These are phyloP conservation scores for Jamesozyma rosinii DNA, from an alignment of 805 yeast species.

Conservation along the genomic window DNA sequence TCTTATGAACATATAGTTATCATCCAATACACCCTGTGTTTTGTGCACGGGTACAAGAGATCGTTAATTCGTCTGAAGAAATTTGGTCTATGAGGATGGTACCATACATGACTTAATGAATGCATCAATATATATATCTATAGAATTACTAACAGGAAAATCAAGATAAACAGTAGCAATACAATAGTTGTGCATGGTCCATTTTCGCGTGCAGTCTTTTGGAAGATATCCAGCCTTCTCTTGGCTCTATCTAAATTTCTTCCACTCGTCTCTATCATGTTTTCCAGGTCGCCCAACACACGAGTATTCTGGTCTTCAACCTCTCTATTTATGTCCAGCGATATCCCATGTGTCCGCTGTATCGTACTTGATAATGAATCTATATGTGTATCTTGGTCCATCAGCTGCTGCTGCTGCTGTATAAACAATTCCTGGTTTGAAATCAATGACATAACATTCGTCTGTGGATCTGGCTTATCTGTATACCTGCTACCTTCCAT, in stretches of 20 bases:
- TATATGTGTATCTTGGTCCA: conserved; percentile 39
- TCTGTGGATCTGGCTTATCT: not conserved
- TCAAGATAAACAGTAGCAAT: conserved; percentile 35
- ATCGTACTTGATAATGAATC: conserved; percentile 36
- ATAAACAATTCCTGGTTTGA: conserved; percentile 33
- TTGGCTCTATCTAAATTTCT: conserved; percentile 36
- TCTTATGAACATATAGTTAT: too few relatives aligned
- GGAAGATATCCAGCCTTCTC: conserved; percentile 33
- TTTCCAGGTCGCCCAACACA: conserved; percentile 42
- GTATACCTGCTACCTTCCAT: not conserved
- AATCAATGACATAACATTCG: not conserved
- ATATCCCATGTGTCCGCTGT: conserved; percentile 36
- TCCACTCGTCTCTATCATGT: conserved; percentile 37
- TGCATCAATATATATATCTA: too few relatives aligned
- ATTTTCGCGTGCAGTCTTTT: conserved; percentile 36
- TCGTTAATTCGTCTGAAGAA: too few relatives aligned
- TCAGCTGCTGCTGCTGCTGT: conserved; percentile 40
- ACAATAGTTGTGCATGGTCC: conserved; percentile 43
- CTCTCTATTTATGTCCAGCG: conserved; percentile 40
- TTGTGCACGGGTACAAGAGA: too few relatives aligned
- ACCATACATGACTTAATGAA: too few relatives aligned
- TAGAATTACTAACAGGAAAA: conserved; percentile 36
- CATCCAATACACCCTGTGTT: too few relatives aligned
- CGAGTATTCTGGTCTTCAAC: conserved; percentile 39
- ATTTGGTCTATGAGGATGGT: too few relatives aligned